A percentile compares a stretch with the other conserved stretches of the same genome.
Evolutionary conservation across 805 yeast genomes (phyloP).

Genomic region (Clavispora vitiphila): DNA sequence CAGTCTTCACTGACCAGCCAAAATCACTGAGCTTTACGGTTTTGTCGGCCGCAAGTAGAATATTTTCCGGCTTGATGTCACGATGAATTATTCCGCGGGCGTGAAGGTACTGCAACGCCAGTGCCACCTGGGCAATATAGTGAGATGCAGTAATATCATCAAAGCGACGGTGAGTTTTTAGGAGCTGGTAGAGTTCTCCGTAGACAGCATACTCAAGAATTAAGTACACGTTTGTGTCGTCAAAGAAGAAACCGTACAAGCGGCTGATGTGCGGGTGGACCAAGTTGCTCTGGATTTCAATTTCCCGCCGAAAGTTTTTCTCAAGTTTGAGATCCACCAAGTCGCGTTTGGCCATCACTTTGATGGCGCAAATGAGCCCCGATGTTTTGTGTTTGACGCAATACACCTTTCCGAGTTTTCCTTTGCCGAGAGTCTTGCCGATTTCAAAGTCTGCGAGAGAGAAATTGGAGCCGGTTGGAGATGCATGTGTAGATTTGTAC

Average conservation of each 20-base stretch:
- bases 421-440: conserved; percentile 85
- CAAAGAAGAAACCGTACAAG: conserved; percentile 82
- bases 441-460: conserved; percentile 68
- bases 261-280: conserved; percentile 78
- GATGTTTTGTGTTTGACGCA: conserved; percentile 73
- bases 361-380: conserved; percentile 83
- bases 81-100: conserved; percentile 79
- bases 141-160: conserved; percentile 69
- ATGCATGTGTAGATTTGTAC: not conserved
- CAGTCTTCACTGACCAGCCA: conserved; percentile 82
- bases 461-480: not conserved
- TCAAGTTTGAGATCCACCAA: conserved; percentile 71
- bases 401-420: conserved; percentile 89
- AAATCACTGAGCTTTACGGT: conserved; percentile 84
- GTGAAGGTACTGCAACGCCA: conserved; percentile 75
- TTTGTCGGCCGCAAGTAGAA: conserved; percentile 70
- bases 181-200: conserved; percentile 79
- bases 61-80: conserved; percentile 92
- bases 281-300: conserved; percentile 80
- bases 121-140: conserved; percentile 78
- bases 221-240: conserved; percentile 71
- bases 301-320: conserved; percentile 82
- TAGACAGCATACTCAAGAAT: conserved; percentile 78
- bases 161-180: conserved; percentile 65
- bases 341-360: conserved; percentile 85